Evolutionary conservation across 495 filamentous ascomycete species (phyloP).

Genomic region (Aspergillus leporis): DNA sequence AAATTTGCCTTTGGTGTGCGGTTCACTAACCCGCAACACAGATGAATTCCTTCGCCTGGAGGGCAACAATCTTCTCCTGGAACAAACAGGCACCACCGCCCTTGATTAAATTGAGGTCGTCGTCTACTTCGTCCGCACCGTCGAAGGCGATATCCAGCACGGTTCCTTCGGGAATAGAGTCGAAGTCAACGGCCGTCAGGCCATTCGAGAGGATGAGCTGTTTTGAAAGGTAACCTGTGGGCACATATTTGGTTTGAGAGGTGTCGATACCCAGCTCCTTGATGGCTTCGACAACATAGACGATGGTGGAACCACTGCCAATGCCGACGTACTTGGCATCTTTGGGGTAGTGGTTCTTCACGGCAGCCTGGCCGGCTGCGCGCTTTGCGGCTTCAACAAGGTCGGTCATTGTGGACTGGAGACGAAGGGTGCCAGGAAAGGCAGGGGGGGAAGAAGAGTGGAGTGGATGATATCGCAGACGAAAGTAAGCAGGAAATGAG

Average conservation of each 20-base stretch:
- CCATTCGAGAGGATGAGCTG: constrained; percentile 77
- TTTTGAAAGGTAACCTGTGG: constrained; percentile 88
- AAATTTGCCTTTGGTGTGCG: neutral
- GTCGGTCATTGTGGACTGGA: constrained; percentile 39
- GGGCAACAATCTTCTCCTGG: constrained; percentile 95
- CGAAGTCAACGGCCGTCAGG: constrained; percentile 74
- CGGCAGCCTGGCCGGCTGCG: constrained; percentile 78
- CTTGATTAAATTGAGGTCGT: constrained; percentile 94
- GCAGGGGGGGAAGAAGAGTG: constrained; percentile 15
- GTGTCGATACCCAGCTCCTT: constrained; percentile 62
- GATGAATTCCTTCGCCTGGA: constrained; percentile 82
- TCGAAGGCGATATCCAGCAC: constrained; percentile 85
- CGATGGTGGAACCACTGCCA: constrained; percentile 88
- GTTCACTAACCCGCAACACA: constrained; percentile 77
- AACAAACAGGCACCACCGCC: constrained; percentile 95
- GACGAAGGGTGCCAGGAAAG: constrained; percentile 14
- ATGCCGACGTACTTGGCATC: constrained; percentile 80
- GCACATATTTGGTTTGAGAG: constrained; percentile 74
- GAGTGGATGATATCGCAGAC: constrained; percentile 18
- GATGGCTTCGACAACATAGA: constrained; percentile 96
- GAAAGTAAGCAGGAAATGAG: constrained; percentile 10
- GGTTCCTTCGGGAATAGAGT: constrained; percentile 59
- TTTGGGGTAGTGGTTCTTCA: constrained; percentile 78
- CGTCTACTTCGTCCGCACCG: constrained; percentile 96
- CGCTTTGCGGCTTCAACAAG: constrained; percentile 80